phyloP scores from a whole-genome alignment of 2,329 filamentous ascomycete species.

The Monascus ruber region DNA sequence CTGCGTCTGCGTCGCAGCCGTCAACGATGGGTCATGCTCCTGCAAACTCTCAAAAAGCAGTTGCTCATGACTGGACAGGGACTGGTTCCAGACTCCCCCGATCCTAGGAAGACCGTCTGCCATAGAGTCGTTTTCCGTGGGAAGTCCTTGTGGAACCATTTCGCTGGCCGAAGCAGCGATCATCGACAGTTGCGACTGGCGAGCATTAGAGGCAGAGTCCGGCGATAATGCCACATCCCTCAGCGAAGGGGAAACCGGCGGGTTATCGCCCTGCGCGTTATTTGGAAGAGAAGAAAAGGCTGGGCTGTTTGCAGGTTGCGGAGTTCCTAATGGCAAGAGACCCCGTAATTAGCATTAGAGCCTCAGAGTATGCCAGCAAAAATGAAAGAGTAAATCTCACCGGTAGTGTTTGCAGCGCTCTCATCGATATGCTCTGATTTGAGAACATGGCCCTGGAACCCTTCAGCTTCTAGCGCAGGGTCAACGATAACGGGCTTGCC shows the following conservation, averaged over 20 bases:
- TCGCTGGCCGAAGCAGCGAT: slow-evolving; percentile 37
- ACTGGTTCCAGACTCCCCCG: slow-evolving; percentile 21
- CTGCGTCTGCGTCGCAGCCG: slow-evolving; percentile 29
- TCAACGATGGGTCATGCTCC: slow-evolving; percentile 28
- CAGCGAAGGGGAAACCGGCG: slow-evolving; percentile 23
- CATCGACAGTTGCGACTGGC: slow-evolving; percentile 33
- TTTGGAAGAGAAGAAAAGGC: slow-evolving; percentile 13
- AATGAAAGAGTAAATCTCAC: slow-evolving; percentile 3
- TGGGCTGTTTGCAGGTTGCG: no score
- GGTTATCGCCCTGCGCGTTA: slow-evolving; percentile 18
- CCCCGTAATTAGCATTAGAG: no score
- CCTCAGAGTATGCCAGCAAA: no score
- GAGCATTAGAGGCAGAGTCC: slow-evolving; percentile 25
- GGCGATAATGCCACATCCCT: slow-evolving; percentile 22
- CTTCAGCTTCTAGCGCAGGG: slow-evolving; percentile 31
- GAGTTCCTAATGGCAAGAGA: no score
- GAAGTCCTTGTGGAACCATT: slow-evolving; percentile 30
- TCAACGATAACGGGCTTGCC: slow-evolving; percentile 33
- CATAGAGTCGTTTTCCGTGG: slow-evolving; percentile 22
- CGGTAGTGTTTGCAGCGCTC: slow-evolving; percentile 6
- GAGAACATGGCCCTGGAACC: slow-evolving; percentile 22
- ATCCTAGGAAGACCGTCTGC: slow-evolving; percentile 20
- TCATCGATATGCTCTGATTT: slow-evolving; percentile 17
- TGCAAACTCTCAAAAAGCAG: slow-evolving; percentile 29
- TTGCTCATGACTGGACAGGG: slow-evolving; percentile 28